phyloP scores from a whole-genome alignment of 495 filamentous ascomycete genomes.

The Gamarada debralockiae region DNA sequence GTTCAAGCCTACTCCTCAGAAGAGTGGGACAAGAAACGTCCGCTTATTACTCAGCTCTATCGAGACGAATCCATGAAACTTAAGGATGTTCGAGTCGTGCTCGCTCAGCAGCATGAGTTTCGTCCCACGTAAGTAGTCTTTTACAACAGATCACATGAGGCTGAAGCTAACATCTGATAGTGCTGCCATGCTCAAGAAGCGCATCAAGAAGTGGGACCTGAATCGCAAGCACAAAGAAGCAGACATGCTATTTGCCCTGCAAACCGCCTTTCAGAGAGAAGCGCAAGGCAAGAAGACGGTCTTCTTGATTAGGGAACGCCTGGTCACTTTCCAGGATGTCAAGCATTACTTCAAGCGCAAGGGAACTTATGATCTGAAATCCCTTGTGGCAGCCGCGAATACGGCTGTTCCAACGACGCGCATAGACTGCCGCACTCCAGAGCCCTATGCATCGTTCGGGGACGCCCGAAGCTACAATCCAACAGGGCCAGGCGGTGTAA shows the following conservation, averaged over 20 bases:
- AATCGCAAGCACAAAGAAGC: background rate
- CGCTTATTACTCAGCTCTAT: too few relatives aligned
- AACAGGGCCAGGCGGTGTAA: too few relatives aligned
- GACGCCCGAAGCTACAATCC: too few relatives aligned
- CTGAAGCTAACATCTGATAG: too few relatives aligned
- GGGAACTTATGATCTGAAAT: background rate
- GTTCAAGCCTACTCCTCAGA: too few relatives aligned
- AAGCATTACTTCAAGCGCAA: background rate
- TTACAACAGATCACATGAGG: background rate
- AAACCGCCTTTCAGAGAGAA: slow-evolving; percentile 1
- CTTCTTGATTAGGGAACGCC: background rate
- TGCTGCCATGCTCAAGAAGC: slow-evolving; percentile 1
- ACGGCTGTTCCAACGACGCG: background rate
- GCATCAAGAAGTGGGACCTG: slow-evolving; percentile 6
- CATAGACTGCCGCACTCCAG: background rate
- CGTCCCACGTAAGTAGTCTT: slow-evolving; percentile 1
- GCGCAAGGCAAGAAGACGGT: slow-evolving; percentile 1
- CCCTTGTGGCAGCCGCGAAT: background rate
- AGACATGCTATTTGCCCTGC: background rate
- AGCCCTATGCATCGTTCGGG: too few relatives aligned
- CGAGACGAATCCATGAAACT: too few relatives aligned
- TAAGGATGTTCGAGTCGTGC: too few relatives aligned
- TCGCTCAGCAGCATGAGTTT: background rate
- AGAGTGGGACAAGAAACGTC: too few relatives aligned
- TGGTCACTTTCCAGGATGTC: background rate